Percentiles rank a stretch among this genome's conserved stretches.
These are phyloP conservation scores for Raffaelea albimanens DNA, from an alignment of 2,329 filamentous ascomycete genomes.

Conservation along the genomic window DNA sequence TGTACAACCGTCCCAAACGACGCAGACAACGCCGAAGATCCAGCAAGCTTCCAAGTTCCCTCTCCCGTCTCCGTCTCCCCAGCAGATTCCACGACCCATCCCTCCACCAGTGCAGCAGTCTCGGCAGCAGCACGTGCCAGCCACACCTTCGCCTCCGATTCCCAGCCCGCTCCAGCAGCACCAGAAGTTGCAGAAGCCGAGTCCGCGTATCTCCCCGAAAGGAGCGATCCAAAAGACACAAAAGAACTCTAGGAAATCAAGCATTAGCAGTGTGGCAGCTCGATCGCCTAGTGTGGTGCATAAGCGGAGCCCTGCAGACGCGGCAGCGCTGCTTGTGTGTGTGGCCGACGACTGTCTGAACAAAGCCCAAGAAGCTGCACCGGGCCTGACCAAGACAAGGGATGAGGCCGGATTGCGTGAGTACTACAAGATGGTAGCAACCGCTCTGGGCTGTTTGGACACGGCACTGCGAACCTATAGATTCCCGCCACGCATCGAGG, in stretches of 20 bases:
- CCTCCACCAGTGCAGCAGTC: constrained; percentile 6
- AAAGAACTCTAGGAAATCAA: constrained; percentile 12
- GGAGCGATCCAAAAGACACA: constrained; percentile 13
- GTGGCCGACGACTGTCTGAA: constrained; percentile 68
- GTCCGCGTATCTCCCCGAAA: constrained; percentile 11
- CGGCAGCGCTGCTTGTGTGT: constrained; percentile 53
- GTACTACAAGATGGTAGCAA: constrained; percentile 64
- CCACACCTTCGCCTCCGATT: constrained; percentile 10
- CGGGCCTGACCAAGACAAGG: constrained; percentile 37
- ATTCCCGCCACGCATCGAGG: constrained; percentile 57
- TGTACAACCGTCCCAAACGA: constrained; percentile 4
- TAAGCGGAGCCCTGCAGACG: constrained; percentile 34
- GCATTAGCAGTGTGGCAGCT: constrained; percentile 17
- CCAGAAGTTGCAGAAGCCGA: neutral
- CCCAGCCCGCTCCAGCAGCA: constrained; percentile 5
- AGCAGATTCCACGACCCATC: constrained; percentile 6
- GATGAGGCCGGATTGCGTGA: constrained; percentile 45
- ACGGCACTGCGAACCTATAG: constrained; percentile 53
- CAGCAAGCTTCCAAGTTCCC: constrained; percentile 9
- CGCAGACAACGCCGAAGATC: constrained; percentile 10
- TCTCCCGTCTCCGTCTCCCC: constrained; percentile 6
- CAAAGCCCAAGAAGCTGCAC: constrained; percentile 50
- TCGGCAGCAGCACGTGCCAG: constrained; percentile 1
- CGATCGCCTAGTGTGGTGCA: constrained; percentile 23
- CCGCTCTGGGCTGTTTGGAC: constrained; percentile 64